Evolutionary conservation across 257 asterid genomes (phyloP).

Genomic region (Ligustrum vulgare): DNA sequence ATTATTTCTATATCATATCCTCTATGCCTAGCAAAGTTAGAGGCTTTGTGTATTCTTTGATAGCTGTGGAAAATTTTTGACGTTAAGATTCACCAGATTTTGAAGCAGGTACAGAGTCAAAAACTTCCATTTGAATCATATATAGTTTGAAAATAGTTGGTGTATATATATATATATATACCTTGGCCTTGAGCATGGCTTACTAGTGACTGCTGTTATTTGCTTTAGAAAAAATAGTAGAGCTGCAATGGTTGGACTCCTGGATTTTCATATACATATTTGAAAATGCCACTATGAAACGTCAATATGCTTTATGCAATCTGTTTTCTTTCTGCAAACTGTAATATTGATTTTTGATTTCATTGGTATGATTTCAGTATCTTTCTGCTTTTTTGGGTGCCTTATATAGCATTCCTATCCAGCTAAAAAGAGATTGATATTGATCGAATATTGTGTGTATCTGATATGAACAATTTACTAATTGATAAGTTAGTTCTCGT

Average conservation of each 20-base stretch:
- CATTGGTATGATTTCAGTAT: neutral
- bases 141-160: neutral
- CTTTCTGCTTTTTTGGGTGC: neutral
- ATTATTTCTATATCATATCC: neutral
- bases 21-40: neutral
- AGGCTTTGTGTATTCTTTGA: neutral
- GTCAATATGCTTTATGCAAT: neutral
- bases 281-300: neutral
- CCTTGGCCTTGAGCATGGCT: neutral
- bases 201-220: neutral
- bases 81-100: neutral
- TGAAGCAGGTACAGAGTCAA: neutral
- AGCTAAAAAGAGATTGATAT: neutral
- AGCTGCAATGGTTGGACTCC: neutral
- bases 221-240: neutral
- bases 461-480: neutral
- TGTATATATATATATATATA: no score
- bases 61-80: neutral
- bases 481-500: neutral
- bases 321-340: neutral
- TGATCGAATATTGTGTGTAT: neutral
- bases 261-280: neutral
- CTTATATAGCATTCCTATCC: neutral
- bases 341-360: neutral
- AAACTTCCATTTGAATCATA: neutral